Percentiles rank a stretch among this genome's conserved stretches.
Conservation (phyloP, 2,329 filamentous ascomycete genomes). For the Penicillium sp. region DNA sequence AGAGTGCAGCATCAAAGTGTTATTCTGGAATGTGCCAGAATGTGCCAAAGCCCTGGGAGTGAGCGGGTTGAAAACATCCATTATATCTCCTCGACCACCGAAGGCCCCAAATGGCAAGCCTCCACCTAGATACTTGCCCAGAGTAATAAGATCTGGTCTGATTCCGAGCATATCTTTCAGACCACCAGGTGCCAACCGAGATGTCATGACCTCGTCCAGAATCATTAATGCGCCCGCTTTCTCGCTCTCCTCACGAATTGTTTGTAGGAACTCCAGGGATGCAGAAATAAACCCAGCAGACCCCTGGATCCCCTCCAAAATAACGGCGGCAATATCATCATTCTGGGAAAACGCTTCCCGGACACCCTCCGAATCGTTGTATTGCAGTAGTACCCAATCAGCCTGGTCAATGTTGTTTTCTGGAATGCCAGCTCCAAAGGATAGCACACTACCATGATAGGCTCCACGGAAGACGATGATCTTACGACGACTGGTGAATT, state of each 20-base stretch:
- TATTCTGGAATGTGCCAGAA: constrained; percentile 68
- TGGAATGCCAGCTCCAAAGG: constrained; percentile 33
- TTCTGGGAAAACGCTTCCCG: constrained; percentile 14
- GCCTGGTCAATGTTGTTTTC: constrained; percentile 42
- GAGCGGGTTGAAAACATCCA: constrained; percentile 47
- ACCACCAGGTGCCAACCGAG: constrained; percentile 45
- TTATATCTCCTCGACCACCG: constrained; percentile 58
- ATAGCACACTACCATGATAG: constrained; percentile 57
- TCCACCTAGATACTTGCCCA: constrained; percentile 67
- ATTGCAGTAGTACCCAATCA: constrained; percentile 60
- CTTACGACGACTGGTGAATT: constrained; percentile 47
- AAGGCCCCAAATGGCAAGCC: constrained; percentile 67
- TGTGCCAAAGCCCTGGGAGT: constrained; percentile 44
- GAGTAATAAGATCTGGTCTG: constrained; percentile 59
- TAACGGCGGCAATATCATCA: constrained; percentile 55
- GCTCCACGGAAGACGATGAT: constrained; percentile 48
- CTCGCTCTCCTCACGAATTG: constrained; percentile 50
- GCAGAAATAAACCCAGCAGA: constrained; percentile 58
- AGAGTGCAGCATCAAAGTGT: constrained; percentile 34
- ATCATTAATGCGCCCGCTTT: constrained; percentile 59
- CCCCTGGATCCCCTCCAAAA: constrained; percentile 67
- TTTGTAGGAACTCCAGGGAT: constrained; percentile 51
- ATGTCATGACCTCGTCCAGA: constrained; percentile 71
- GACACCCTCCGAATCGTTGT: constrained; percentile 58
- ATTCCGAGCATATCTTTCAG: not conserved